phyloP scores from a whole-genome alignment of 306 rosid genomes.

The Fragaria iinumae region DNA sequence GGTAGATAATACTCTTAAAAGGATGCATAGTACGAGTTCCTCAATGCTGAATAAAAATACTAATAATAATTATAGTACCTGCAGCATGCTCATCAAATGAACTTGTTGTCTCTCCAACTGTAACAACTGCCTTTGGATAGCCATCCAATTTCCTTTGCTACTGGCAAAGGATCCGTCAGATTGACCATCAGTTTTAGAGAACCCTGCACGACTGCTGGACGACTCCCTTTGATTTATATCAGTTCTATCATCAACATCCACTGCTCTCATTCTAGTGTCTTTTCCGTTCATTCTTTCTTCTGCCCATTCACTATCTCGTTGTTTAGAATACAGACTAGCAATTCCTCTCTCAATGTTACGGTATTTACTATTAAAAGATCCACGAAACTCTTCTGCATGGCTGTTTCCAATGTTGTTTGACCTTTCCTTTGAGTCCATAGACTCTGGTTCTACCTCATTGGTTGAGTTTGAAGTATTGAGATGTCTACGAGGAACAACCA shows the following conservation, averaged over 20 bases:
- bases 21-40: conserved; percentile 17
- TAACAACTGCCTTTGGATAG: conserved; percentile 86
- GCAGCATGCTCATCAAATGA: conserved; percentile 97
- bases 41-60: background rate
- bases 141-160: conserved; percentile 92
- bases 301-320: conserved; percentile 49
- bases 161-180: conserved; percentile 72
- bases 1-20: conserved; percentile 21
- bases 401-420: conserved; percentile 41
- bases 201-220: conserved; percentile 62
- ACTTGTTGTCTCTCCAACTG: conserved; percentile 96
- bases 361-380: conserved; percentile 53
- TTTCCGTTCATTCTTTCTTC: conserved; percentile 67
- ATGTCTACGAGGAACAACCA: conserved; percentile 75
- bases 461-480: conserved; percentile 62
- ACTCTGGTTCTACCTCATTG: conserved; percentile 57
- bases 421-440: conserved; percentile 53
- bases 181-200: conserved; percentile 77
- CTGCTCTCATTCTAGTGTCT: conserved; percentile 59
- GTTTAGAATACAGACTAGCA: conserved; percentile 45
- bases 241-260: conserved; percentile 53
- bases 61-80: conserved; percentile 47
- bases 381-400: conserved; percentile 47
- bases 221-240: conserved; percentile 65
- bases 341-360: conserved; percentile 53